Evolutionary conservation across 2,329 filamentous ascomycete species (phyloP), one percentile per base, ranked within the genome.

Genomic region (Epichloe amarillans): DNA sequence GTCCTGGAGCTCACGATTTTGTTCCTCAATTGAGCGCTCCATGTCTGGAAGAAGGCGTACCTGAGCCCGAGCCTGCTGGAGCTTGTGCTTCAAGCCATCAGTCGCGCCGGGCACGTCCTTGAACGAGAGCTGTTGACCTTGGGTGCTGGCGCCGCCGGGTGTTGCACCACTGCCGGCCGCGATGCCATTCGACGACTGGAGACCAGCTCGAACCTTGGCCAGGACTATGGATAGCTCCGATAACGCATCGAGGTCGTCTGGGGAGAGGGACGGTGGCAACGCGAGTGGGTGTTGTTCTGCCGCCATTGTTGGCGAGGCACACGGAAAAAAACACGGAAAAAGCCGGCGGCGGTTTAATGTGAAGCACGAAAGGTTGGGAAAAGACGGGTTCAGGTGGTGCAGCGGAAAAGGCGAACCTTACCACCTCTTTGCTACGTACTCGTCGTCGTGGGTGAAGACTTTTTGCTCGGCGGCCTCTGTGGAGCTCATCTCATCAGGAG

Each of bases 171-270:
- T 64, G 49, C 65, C 68, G 4, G 65, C 62, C 43, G 67, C 66
- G 46, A 70, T 62, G 49, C 70, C 64, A 39, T 69, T 59, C 11
- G 66, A 66, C 44, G 69, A 64, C 61, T 70, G 58, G 58, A 72
- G 67, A 15, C 71, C 73, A 38, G 66, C 62, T 58, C 86, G 80
- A 17, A 96, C 77, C 47, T 86, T 86, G 57, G 81, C 74, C 54
- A 96, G 80, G 57, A 95, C 80, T 53, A 82, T 76, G 61, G 88
- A 83, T 50, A 96, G 80, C 61, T 89, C 82, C 26, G 89, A 88
- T 50, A 95, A 78, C 58, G 88, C 80, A 71, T 95, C 90, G 70
- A 96, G 88, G 47, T 82, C 81, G 66, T 90, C 84, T 30, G 90
- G 86, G 47, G 86, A 79, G 55, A 93, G 84, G 51, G 84, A 80